phyloP scores from a whole-genome alignment of 345 rosid species.

The Syzygium aqueum region DNA sequence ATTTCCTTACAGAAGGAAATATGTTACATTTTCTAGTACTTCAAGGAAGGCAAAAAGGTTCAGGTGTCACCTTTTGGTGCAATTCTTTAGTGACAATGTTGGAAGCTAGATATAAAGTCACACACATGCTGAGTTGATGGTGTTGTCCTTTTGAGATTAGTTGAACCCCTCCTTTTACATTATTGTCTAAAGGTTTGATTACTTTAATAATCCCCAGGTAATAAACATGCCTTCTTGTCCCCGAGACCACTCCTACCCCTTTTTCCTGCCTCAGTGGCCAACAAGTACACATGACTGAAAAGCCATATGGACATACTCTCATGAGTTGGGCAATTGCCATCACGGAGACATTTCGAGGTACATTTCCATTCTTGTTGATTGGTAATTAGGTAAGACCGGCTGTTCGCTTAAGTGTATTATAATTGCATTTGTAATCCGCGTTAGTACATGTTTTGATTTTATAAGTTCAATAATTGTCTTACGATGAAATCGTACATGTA shows the following conservation, averaged over 20 bases:
- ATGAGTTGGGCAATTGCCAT: not conserved
- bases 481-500: not conserved
- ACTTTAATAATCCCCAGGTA: not conserved
- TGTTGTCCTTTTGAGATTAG: not conserved
- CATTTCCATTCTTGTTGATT: not conserved
- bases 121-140: not conserved
- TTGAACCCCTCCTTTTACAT: not conserved
- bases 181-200: not conserved
- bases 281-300: conserved; percentile 35
- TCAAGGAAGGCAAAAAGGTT: not conserved
- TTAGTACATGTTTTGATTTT: not conserved
- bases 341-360: not conserved
- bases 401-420: not conserved
- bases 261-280: conserved; percentile 31
- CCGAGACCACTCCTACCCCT: not conserved
- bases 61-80: not conserved
- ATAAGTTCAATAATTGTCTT: not conserved
- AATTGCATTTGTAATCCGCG: not conserved
- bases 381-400: not conserved
- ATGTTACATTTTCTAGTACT: not conserved
- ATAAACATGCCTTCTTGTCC: conserved; percentile 2
- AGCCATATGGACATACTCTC: not conserved
- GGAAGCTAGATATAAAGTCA: not conserved
- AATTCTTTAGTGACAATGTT: not conserved
- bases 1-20: not conserved